These are phyloP conservation scores for Yamadazyma aaseri DNA, from an alignment of 1,139 yeast genomes.

Conservation along the genomic window DNA sequence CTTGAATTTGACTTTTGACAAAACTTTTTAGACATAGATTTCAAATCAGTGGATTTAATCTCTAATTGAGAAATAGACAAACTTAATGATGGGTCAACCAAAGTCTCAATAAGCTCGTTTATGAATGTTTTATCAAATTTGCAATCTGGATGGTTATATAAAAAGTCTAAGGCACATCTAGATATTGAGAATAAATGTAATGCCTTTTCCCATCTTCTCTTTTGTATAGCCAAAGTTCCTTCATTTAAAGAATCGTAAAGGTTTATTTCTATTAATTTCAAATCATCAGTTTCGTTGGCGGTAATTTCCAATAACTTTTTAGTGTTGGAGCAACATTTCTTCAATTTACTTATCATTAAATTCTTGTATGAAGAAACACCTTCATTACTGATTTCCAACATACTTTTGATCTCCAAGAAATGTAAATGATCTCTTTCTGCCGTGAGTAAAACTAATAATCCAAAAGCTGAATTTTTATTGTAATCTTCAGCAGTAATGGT, in stretches of 20 bases:
- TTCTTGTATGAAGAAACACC: slow-evolving; percentile 45
- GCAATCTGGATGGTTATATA: slow-evolving; percentile 25
- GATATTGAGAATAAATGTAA: slow-evolving; percentile 57
- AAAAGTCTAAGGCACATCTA: slow-evolving; percentile 57
- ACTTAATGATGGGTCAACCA: slow-evolving; percentile 69
- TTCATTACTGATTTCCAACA: slow-evolving; percentile 53
- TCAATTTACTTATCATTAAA: slow-evolving; percentile 65
- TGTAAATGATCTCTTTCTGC: slow-evolving; percentile 71
- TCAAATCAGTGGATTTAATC: slow-evolving; percentile 37
- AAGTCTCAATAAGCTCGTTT: slow-evolving; percentile 54
- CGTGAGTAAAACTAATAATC: slow-evolving; percentile 47
- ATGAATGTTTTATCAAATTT: slow-evolving; percentile 42
- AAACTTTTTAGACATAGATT: slow-evolving; percentile 45
- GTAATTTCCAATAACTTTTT: slow-evolving; percentile 44
- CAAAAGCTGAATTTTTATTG: slow-evolving; percentile 43
- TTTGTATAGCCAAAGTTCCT: slow-evolving; percentile 59
- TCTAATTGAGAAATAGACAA: slow-evolving; percentile 50
- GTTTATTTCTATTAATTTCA: slow-evolving; percentile 53
- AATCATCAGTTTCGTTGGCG: slow-evolving; percentile 27
- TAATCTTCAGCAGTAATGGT: slow-evolving; percentile 48
- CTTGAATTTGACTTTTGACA: slow-evolving; percentile 30
- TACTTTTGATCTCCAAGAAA: slow-evolving; percentile 62
- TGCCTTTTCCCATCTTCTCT: slow-evolving; percentile 58
- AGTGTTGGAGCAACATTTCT: slow-evolving; percentile 54
- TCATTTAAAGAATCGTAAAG: slow-evolving; percentile 58